Conservation (phyloP, 225 moss, liverwort and hornwort genomes). For the Ulota crispa region DNA sequence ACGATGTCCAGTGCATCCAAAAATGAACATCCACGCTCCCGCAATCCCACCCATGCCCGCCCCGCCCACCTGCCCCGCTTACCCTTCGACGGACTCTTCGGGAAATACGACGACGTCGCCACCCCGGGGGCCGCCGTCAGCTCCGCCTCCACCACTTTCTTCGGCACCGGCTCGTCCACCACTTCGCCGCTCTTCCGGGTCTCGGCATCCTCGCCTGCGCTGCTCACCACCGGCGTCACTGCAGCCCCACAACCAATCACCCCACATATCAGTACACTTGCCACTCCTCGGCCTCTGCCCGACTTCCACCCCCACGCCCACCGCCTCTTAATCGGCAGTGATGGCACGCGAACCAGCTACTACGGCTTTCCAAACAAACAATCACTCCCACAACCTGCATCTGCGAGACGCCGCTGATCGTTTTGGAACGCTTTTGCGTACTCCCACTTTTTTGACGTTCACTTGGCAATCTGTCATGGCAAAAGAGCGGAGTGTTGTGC, state of each 20-base stretch:
- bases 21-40: no score
- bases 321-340: not conserved
- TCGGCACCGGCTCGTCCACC: conserved; percentile 49
- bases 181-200: conserved; percentile 42
- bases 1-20: no score
- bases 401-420: no score
- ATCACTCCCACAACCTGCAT: no score
- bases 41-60: no score
- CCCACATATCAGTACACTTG: not conserved
- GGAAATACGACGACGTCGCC: conserved; percentile 57
- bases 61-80: conserved; percentile 13
- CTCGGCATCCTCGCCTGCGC: conserved; percentile 40
- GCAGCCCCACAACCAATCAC: not conserved
- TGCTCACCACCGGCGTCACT: conserved; percentile 45
- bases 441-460: no score
- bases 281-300: no score
- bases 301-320: no score
- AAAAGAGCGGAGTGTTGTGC: no score
- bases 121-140: conserved; percentile 62
- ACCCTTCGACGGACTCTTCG: conserved; percentile 73
- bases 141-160: conserved; percentile 57
- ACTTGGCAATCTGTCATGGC: no score
- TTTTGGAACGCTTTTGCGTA: no score
- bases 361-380: not conserved
- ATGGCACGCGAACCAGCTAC: not conserved